Base-by-base conservation (phyloP, 2,329 filamentous ascomycete species). In the Lecanicillium sp. region DNA sequence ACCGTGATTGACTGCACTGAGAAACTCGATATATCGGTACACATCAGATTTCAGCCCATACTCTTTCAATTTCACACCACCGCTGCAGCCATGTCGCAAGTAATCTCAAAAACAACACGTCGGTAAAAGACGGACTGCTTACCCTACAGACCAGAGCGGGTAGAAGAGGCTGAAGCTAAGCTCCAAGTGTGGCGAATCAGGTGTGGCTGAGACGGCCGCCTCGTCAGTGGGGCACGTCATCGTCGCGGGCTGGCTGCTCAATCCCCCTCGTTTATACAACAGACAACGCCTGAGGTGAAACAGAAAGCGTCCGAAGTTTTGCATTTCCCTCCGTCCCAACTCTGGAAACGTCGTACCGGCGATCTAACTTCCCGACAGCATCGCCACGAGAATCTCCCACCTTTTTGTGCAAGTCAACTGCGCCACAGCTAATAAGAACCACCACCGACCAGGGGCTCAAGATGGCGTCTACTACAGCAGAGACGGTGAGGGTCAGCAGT, bases 171-270 rank as follows among this genome's bases (percentile, higher is more conserved):
- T 44, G 47, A 33, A 48, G 36, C 48, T 39, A 24, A 20, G 37
- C 23, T 49, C 21, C 44, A 51, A 10, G 26, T 56, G 58, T 61
- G 59, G 59, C 59, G 53, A 54, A 49, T 42, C 29, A 42, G 14
- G 32, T 57, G 59, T 58, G 58, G 58, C 58, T 58, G 49, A 23
- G 46, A 19, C 24, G 19, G 19, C 50, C 45, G 46, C 48, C 45
- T 45, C 49, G 32, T 51, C 44, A 56, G 63, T 66, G 65, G 65
- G 59, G 63, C 59, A 66, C 65, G 65, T 68, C 65, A 67, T 67
- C 59, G 59, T 55, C 51, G 54, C 61, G 59, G 59, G 59, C 56
- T 53, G 52, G 15, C 47, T 51, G 52, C 52, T 51, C 52, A 60
- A 59, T 58, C 56, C 59, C 61, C 60, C 57, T 58, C 58, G 57